Base-by-base conservation (phyloP, 805 yeast species). In the Yarrowia bubula region DNA sequence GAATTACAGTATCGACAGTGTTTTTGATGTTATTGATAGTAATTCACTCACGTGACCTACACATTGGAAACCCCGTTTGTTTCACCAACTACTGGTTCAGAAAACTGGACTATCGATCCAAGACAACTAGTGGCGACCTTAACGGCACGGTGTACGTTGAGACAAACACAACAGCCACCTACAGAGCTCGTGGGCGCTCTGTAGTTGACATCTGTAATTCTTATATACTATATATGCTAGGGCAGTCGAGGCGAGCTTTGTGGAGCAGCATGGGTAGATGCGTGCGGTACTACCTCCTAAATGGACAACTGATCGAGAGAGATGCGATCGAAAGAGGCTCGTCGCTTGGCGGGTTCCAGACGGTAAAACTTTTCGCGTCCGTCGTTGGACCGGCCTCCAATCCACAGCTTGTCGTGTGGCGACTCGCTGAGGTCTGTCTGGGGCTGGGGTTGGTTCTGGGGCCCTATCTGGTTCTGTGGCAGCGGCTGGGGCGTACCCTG, bases 361-460 rank as follows among this genome's bases (percentile, higher is more conserved):
- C 71, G 66, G 51, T 71, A 71, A 47, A 70, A 71, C 37, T 64
- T 57, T 57, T 71, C 74, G 28, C 65, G 63, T 14, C 74, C 74
- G 51, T 71, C 74, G 5, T 72, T 42, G 1, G 73, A 65, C 22
- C 67, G 39, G 3, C 74, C 74, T 6, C 74, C 74, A 43, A 71
- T 71, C 74, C 74, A 71, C 73, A 72, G 70, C 51, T 71, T 71
- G 37, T 71, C 71, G 32, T 55, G 58, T 8, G 51, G 43, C 31
- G 66, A 47, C 18, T 58, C 64, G 13, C 14, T 11, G 32, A 38
- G 31, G 50, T 57, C 63, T 3, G 57, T n/a, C 17, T 4, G 32
- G 37, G 6, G 38, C 15, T 15, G 58, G 4, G 28, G 28, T 5
- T 22, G 28, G 28, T 22, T 22, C 28, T 22, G 28, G 28, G 28